phyloP scores from a whole-genome alignment of 805 yeast genomes.

The Grigorovia yakushimaensis region DNA sequence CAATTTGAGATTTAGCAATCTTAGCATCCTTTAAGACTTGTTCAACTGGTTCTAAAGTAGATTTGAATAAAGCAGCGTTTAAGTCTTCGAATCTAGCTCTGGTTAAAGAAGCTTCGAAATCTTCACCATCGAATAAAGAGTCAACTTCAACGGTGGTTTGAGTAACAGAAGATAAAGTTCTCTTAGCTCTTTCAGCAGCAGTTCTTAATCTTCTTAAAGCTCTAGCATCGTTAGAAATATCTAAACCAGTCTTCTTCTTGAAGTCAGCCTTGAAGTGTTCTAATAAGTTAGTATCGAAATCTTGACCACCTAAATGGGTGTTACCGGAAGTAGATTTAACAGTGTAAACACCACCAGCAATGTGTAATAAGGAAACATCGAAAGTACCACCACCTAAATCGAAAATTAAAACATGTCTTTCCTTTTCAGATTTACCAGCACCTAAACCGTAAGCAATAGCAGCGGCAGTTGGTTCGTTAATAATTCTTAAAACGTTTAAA shows the following conservation, averaged over 20 bases:
- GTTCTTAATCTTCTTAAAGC: conserved; percentile 95
- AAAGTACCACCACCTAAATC: conserved; percentile 98
- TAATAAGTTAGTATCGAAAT: conserved; percentile 89
- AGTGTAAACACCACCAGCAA: conserved; percentile 93
- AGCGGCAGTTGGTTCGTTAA: conserved; percentile 96
- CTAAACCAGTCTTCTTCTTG: conserved; percentile 94
- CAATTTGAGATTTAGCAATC: conserved; percentile 79
- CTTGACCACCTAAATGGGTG: conserved; percentile 95
- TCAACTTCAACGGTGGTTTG: conserved; percentile 94
- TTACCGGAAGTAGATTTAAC: conserved; percentile 73
- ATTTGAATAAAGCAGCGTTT: conserved; percentile 88
- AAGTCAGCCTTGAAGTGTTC: conserved; percentile 84
- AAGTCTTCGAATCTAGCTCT: conserved; percentile 97
- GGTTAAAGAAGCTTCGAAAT: conserved; percentile 91
- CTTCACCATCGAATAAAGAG: conserved; percentile 89
- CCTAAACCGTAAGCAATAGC: conserved; percentile 95
- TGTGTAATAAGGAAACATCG: conserved; percentile 86
- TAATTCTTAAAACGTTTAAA: conserved; percentile 85
- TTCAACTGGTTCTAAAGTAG: conserved; percentile 91
- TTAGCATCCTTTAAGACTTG: conserved; percentile 86
- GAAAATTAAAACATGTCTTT: conserved; percentile 82
- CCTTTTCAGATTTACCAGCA: conserved; percentile 61
- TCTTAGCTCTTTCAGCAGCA: conserved; percentile 97
- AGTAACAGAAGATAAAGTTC: conserved; percentile 92
- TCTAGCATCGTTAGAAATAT: conserved; percentile 81